These are phyloP conservation scores for Neurospora discreta DNA, from an alignment of 495 filamentous ascomycete species.

Conservation along the genomic window DNA sequence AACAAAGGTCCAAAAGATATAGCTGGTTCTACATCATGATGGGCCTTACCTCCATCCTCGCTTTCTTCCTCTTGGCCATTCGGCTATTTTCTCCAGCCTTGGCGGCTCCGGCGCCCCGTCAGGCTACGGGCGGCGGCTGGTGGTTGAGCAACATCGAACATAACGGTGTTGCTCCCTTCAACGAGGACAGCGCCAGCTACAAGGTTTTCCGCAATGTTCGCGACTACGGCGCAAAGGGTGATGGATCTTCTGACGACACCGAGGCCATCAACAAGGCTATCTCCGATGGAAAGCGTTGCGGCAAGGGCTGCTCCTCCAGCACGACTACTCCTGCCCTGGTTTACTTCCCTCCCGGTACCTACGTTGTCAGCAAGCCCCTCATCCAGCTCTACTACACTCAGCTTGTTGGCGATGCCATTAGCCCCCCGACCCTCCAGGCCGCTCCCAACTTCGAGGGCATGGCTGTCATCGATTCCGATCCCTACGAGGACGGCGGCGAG, in stretches of 20 bases:
- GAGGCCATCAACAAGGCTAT: slow-evolving; percentile 84
- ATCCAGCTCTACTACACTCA: slow-evolving; percentile 72
- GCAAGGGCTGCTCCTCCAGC: slow-evolving; percentile 65
- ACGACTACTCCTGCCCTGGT: slow-evolving; percentile 66
- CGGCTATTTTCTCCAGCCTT: slow-evolving; percentile 23
- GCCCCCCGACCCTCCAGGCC: slow-evolving; percentile 69
- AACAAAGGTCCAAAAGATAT: slow-evolving; percentile 14
- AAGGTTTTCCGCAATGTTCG: slow-evolving; percentile 80
- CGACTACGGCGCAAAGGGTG: slow-evolving; percentile 53
- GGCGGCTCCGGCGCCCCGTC: slow-evolving; percentile 19
- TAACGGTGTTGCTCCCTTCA: slow-evolving; percentile 58
- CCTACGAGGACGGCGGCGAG: slow-evolving; percentile 49
- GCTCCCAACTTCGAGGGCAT: slow-evolving; percentile 64
- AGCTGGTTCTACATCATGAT: slow-evolving; percentile 35
- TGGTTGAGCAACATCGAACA: slow-evolving; percentile 69
- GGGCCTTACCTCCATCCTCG: slow-evolving; percentile 28
- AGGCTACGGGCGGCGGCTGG: slow-evolving; percentile 35
- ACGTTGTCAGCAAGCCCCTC: slow-evolving; percentile 57
- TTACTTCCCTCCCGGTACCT: slow-evolving; percentile 74
- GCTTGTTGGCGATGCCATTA: slow-evolving; percentile 59
- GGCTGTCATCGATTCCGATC: slow-evolving; percentile 82
- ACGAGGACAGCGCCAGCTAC: slow-evolving; percentile 36
- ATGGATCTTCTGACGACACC: slow-evolving; percentile 76
- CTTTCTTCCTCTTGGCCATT: slow-evolving; percentile 24
- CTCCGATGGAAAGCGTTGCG: slow-evolving; percentile 64